Percentiles rank a stretch among this genome's conserved stretches.
Evolutionary conservation across 2,329 filamentous ascomycete genomes (phyloP).

Genomic region (Talaromyces sp.): DNA sequence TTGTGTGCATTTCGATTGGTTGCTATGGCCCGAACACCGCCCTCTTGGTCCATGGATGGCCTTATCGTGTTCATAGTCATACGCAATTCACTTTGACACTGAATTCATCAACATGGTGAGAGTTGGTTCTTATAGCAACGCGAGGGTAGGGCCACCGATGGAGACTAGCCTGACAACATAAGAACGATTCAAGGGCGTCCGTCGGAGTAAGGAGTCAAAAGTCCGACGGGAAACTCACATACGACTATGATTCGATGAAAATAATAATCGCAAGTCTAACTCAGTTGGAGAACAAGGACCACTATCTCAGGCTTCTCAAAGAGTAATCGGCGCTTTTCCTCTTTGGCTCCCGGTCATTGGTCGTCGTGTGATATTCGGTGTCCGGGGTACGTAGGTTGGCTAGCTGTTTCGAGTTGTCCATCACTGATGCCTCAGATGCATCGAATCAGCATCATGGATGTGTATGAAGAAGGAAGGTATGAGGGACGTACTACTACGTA

Average conservation of each 20-base stretch:
- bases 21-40: neutral
- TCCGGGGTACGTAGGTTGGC: neutral
- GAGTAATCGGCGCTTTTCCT: constrained; percentile 1
- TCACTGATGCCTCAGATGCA: neutral
- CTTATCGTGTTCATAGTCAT: neutral
- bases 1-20: neutral
- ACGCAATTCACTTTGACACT: neutral
- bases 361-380: neutral
- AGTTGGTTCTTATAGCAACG: neutral
- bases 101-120: neutral
- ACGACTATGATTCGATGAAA: neutral
- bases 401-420: neutral
- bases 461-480: neutral
- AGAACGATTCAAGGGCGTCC: neutral
- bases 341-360: neutral
- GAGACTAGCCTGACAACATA: no score
- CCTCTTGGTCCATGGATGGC: neutral
- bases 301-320: neutral
- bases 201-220: neutral
- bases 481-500: neutral
- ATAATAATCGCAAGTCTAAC: neutral
- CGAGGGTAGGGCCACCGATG: no score
- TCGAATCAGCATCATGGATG: neutral
- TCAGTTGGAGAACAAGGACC: neutral
- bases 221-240: neutral